A percentile compares a stretch with the other conserved stretches of the same genome.
Conservation (phyloP, 148 eudicot species). For the Chenopodium quinoa region DNA sequence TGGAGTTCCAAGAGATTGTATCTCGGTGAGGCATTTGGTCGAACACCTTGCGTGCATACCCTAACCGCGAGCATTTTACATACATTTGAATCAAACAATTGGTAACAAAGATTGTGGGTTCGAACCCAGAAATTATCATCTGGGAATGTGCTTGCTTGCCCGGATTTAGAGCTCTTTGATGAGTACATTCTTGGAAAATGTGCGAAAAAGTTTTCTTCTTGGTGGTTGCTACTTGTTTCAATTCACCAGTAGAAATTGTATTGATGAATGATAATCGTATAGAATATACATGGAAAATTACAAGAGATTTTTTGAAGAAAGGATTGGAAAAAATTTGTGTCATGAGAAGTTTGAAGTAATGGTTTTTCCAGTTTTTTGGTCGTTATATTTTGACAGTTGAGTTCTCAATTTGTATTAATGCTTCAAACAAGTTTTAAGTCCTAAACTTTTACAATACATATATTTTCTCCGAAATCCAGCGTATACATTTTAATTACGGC, state of each 20-base stretch:
- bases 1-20: slow-evolving; percentile 64
- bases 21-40: slow-evolving; percentile 63
- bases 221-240: neutral
- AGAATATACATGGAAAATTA: neutral
- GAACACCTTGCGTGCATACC: slow-evolving; percentile 56
- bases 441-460: too few species aligned
- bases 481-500: too few species aligned
- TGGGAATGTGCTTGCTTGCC: slow-evolving; percentile 77
- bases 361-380: slow-evolving; percentile 4
- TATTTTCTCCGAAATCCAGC: too few species aligned
- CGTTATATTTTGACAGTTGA: neutral
- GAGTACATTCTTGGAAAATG: slow-evolving; percentile 67
- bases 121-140: slow-evolving; percentile 72
- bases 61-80: slow-evolving; percentile 48
- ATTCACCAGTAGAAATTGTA: slow-evolving; percentile 24
- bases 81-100: slow-evolving; percentile 84
- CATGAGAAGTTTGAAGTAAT: slow-evolving; percentile 19
- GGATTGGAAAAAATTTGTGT: slow-evolving; percentile 4
- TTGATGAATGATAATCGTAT: slow-evolving; percentile 15
- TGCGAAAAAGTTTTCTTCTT: slow-evolving; percentile 59
- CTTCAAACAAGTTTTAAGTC: neutral
- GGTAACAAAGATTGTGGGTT: slow-evolving; percentile 69
- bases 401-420: neutral
- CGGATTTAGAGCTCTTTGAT: slow-evolving; percentile 38
- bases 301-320: neutral